Conservation (phyloP, 2,329 filamentous ascomycete species). For the Cladosporium austrohemisphaericum region DNA sequence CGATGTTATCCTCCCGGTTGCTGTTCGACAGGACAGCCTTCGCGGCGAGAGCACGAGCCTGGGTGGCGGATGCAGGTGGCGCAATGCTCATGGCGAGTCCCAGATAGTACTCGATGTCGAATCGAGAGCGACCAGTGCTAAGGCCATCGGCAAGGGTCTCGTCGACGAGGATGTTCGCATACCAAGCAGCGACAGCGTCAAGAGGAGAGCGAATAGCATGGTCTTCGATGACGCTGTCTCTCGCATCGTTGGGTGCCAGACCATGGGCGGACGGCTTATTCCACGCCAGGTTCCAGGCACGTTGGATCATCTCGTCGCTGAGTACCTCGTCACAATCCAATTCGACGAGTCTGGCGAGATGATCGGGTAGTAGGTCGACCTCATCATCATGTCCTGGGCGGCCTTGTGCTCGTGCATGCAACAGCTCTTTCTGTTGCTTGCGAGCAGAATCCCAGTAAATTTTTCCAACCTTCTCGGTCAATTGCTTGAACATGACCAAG, state of each 20-base stretch:
- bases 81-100: constrained; percentile 68
- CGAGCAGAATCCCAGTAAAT: constrained; percentile 79
- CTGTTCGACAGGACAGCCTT: constrained; percentile 56
- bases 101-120: constrained; percentile 51
- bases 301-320: constrained; percentile 71
- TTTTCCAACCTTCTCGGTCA: constrained; percentile 70
- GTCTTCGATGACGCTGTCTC: constrained; percentile 82
- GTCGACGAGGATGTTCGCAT: constrained; percentile 71
- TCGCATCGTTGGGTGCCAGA: constrained; percentile 62
- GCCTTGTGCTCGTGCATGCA: constrained; percentile 25
- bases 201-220: constrained; percentile 79
- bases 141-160: constrained; percentile 59
- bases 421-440: constrained; percentile 50
- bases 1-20: constrained; percentile 49
- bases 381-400: constrained; percentile 29
- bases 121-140: constrained; percentile 43
- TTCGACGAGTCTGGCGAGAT: constrained; percentile 71
- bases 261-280: constrained; percentile 72
- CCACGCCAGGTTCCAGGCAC: constrained; percentile 86
- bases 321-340: constrained; percentile 80
- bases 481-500: constrained; percentile 61
- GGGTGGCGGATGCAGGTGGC: constrained; percentile 71
- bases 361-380: constrained; percentile 68
- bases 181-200: constrained; percentile 89
- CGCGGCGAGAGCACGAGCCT: constrained; percentile 55